Conservation (phyloP, 495 filamentous ascomycete species). For the Neurospora discreta region DNA sequence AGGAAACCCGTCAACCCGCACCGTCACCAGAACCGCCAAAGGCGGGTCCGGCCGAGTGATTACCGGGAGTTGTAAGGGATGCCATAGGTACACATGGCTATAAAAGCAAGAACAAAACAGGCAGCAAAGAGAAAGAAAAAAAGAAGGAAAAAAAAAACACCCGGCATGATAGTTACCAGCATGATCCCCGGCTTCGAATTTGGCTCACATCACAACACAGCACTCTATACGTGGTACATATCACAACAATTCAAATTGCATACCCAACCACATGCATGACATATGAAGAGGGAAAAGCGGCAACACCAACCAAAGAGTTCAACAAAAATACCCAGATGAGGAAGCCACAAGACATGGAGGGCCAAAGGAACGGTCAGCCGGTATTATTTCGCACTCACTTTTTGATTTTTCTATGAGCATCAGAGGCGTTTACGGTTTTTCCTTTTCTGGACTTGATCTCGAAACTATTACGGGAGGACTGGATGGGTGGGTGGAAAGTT, state of each 20-base stretch:
- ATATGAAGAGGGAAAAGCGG: background rate
- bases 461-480: background rate
- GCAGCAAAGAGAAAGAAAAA: background rate
- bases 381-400: background rate
- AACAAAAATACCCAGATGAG: background rate
- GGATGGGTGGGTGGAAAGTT: no score
- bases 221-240: background rate
- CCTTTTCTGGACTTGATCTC: background rate
- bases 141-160: background rate
- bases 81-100: background rate
- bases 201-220: background rate
- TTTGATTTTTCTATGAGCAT: background rate
- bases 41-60: constrained; percentile 73
- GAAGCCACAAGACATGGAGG: background rate
- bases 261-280: background rate
- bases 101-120: background rate
- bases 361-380: background rate
- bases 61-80: constrained; percentile 63
- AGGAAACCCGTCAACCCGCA: constrained; percentile 93
- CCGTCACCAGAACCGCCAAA: constrained; percentile 69
- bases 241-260: background rate
- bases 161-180: background rate
- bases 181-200: background rate
- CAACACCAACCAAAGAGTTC: background rate
- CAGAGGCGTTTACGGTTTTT: background rate